These are phyloP conservation scores for Colletotrichum sojae DNA, from an alignment of 2,329 filamentous ascomycete genomes.

Conservation along the genomic window DNA sequence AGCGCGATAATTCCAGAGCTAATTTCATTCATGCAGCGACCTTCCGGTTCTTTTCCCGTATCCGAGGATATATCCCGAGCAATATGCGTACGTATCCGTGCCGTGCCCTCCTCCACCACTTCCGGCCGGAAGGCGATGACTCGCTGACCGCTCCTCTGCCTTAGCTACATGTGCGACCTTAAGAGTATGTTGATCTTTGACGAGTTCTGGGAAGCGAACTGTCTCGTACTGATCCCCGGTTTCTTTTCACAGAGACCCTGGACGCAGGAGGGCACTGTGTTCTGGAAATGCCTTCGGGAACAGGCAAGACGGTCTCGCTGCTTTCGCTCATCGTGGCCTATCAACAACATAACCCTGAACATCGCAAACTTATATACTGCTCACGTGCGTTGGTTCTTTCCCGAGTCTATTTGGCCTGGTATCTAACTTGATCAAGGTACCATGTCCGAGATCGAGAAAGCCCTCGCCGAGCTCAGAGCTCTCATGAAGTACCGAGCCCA, in stretches of 20 bases:
- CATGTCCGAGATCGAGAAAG: slow-evolving; percentile 99
- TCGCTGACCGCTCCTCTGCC: slow-evolving; percentile 14
- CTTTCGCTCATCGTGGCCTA: slow-evolving; percentile 97
- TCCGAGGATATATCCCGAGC: slow-evolving; percentile 71
- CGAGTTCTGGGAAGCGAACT: background rate
- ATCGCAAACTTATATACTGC: slow-evolving; percentile 97
- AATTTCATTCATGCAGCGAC: slow-evolving; percentile 55
- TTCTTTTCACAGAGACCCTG: slow-evolving; percentile 73
- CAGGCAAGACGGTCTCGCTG: slow-evolving; percentile 96
- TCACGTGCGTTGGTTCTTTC: slow-evolving; percentile 74
- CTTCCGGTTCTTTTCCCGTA: slow-evolving; percentile 72
- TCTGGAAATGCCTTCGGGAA: slow-evolving; percentile 98
- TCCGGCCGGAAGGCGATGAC: background rate
- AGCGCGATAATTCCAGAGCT: slow-evolving; percentile 3
- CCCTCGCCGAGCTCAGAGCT: slow-evolving; percentile 88
- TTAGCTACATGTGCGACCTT: slow-evolving; percentile 70
- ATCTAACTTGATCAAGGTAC: slow-evolving; percentile 69
- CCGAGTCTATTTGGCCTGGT: background rate
- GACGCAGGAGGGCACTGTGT: slow-evolving; percentile 97
- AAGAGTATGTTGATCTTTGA: slow-evolving; percentile 58
- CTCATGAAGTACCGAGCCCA: slow-evolving; percentile 96
- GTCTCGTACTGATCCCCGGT: background rate
- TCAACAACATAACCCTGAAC: slow-evolving; percentile 92
- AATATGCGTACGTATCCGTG: slow-evolving; percentile 64
- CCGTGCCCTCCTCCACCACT: background rate